A percentile compares a stretch with the other conserved stretches of the same genome.
Evolutionary conservation across 495 filamentous ascomycete species (phyloP).

Genomic region (Hypoxylon perforatum): DNA sequence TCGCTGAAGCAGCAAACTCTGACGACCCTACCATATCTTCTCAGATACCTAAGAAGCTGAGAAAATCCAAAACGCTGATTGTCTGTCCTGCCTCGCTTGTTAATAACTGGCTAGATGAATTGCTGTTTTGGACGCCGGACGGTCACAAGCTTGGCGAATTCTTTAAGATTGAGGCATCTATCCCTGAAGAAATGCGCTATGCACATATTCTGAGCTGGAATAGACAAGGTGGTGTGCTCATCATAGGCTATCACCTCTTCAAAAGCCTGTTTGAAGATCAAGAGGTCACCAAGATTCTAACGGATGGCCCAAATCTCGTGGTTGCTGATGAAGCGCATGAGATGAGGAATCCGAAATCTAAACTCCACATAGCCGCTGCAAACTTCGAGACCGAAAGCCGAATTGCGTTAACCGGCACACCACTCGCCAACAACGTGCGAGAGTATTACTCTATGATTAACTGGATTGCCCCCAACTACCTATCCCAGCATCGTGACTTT

Average conservation of each 20-base stretch:
- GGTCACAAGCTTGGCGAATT: conserved; percentile 61
- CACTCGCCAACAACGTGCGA: conserved; percentile 80
- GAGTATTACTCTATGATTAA: conserved; percentile 90
- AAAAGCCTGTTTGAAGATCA: conserved; percentile 45
- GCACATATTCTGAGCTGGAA: conserved; percentile 67
- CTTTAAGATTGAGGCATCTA: conserved; percentile 57
- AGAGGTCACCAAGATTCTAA: conserved; percentile 54
- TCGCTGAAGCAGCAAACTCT: conserved; percentile 73
- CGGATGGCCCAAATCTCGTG: conserved; percentile 75
- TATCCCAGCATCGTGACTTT: conserved; percentile 76
- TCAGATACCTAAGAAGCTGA: conserved; percentile 75
- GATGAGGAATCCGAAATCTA: conserved; percentile 71
- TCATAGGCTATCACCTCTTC: conserved; percentile 80
- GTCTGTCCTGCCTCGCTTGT: conserved; percentile 80
- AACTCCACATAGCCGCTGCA: conserved; percentile 63
- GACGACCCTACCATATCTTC: conserved; percentile 61
- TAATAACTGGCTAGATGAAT: conserved; percentile 86
- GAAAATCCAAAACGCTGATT: conserved; percentile 72
- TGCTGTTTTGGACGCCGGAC: conserved; percentile 72
- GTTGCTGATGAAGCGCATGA: conserved; percentile 88
- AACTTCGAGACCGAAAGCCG: conserved; percentile 74
- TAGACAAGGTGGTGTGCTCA: conserved; percentile 72
- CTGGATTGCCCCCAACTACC: conserved; percentile 84
- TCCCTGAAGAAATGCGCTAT: conserved; percentile 48
- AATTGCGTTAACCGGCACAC: conserved; percentile 89